Conservation (phyloP, 257 asterid species). For the Fraxinus americana region DNA sequence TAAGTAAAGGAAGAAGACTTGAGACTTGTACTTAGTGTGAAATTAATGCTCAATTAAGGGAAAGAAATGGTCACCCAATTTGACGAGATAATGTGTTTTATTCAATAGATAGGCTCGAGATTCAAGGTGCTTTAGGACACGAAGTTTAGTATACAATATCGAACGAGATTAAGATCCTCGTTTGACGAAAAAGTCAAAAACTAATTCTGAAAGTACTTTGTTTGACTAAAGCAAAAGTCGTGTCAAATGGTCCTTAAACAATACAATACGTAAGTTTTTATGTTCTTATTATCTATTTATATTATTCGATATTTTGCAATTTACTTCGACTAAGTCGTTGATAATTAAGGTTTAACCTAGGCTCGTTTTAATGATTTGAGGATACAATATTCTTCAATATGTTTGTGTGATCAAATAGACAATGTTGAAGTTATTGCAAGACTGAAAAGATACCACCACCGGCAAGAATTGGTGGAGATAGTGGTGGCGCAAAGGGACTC, state of each 20-base stretch:
- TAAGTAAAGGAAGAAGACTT: neutral
- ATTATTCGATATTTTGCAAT: too few species aligned
- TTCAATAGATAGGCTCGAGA: neutral
- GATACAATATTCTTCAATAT: neutral
- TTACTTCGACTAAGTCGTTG: too few species aligned
- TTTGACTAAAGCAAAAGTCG: too few species aligned
- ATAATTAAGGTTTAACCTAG: neutral
- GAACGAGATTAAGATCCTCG: too few species aligned
- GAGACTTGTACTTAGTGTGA: neutral
- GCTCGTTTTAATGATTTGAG: neutral
- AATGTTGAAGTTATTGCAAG: neutral
- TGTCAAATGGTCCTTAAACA: too few species aligned
- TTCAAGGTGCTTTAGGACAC: neutral
- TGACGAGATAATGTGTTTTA: neutral
- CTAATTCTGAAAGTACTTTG: too few species aligned
- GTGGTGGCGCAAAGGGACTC: constrained; percentile 31
- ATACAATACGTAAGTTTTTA: too few species aligned
- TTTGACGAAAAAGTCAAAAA: too few species aligned
- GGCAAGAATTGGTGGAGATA: constrained; percentile 41
- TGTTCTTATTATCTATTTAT: too few species aligned
- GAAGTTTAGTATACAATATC: too few species aligned
- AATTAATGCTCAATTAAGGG: constrained; percentile 3
- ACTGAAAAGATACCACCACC: constrained; percentile 18
- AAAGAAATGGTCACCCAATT: neutral
- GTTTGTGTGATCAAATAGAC: neutral